Conservation (phyloP, 176 grass and related monocot genomes). For the Cenchrus americanus region DNA sequence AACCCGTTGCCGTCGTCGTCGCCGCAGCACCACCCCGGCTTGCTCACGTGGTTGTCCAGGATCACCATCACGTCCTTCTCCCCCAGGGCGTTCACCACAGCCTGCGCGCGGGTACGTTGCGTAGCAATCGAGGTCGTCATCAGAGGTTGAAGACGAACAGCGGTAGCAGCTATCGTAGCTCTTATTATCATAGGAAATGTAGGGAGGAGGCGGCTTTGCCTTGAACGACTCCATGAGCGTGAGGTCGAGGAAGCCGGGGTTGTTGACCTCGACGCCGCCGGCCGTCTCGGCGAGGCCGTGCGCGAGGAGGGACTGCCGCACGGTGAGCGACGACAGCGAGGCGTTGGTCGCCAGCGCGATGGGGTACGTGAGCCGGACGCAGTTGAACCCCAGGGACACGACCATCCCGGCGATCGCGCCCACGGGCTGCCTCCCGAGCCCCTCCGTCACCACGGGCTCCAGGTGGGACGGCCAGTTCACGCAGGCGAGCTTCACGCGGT, state of each 20-base stretch:
- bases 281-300: constrained; percentile 50
- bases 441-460: constrained; percentile 65
- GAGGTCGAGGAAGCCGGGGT: constrained; percentile 62
- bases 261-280: constrained; percentile 51
- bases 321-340: constrained; percentile 55
- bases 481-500: constrained; percentile 75
- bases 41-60: constrained; percentile 85
- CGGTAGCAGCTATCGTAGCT: background rate
- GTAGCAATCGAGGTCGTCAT: no score
- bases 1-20: constrained; percentile 67
- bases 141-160: background rate
- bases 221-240: constrained; percentile 54
- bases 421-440: constrained; percentile 58
- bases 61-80: constrained; percentile 74
- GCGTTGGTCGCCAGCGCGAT: constrained; percentile 61
- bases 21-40: constrained; percentile 74
- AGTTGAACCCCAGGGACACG: constrained; percentile 66
- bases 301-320: constrained; percentile 55
- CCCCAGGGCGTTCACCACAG: constrained; percentile 59
- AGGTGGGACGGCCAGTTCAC: constrained; percentile 87
- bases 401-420: constrained; percentile 47
- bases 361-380: constrained; percentile 75
- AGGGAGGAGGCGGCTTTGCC: constrained; percentile 27
- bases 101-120: constrained; percentile 15
- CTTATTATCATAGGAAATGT: background rate